A percentile compares a stretch with the other conserved stretches of the same genome.
Conservation (phyloP, 1,139 yeast species). For the Geotrichum restrictum region DNA sequence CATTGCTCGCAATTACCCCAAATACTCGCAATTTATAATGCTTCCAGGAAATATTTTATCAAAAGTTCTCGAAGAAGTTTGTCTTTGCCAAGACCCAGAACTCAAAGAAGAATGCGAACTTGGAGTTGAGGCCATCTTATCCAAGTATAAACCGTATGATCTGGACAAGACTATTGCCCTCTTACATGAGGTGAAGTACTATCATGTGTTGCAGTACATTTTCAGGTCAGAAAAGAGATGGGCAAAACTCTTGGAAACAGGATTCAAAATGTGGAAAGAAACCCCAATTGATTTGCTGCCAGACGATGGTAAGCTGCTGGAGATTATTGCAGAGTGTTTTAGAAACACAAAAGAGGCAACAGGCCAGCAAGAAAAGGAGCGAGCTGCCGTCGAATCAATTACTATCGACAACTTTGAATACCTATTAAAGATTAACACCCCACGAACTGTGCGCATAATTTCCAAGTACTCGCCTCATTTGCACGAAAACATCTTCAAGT, state of each 20-base stretch:
- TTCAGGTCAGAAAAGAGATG: conserved; percentile 53
- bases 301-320: conserved; percentile 28
- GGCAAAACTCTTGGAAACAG: conserved; percentile 48
- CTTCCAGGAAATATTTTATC: conserved; percentile 57
- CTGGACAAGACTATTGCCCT: conserved; percentile 46
- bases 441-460: conserved; percentile 26
- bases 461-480: conserved; percentile 27
- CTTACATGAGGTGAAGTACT: conserved; percentile 52
- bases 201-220: conserved; percentile 54
- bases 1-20: conserved; percentile 70
- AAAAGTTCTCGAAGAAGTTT: conserved; percentile 49
- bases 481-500: conserved; percentile 29
- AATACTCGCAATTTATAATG: conserved; percentile 71
- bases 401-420: conserved; percentile 26
- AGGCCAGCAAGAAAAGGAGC: conserved; percentile 24
- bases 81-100: conserved; percentile 43
- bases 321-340: conserved; percentile 33
- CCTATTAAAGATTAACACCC: conserved; percentile 25
- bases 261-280: conserved; percentile 33
- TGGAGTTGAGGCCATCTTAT: conserved; percentile 64
- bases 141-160: conserved; percentile 57
- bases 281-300: conserved; percentile 21
- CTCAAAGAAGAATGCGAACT: conserved; percentile 62
- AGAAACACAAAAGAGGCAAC: conserved; percentile 21
- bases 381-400: conserved; percentile 25